Evolutionary conservation across 179 eudicot species (phyloP), one percentile per base, ranked within the genome.

Genomic region (Beta corolliflora): DNA sequence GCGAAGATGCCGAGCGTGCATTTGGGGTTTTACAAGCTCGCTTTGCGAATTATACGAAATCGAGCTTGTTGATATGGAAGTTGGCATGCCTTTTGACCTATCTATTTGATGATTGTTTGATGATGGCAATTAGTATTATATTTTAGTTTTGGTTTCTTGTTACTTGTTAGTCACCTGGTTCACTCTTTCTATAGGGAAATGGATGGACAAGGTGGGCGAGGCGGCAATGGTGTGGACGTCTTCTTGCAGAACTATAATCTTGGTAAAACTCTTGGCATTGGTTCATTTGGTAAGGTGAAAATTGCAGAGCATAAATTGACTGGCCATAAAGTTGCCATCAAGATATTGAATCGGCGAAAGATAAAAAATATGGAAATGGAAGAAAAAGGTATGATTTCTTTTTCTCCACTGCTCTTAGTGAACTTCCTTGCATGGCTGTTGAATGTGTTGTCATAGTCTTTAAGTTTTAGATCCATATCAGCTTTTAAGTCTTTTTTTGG

Each of bases 191-290:
- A 19, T 61, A 83, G 84, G 87, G 80, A 76, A 87, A 96, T 94
- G 98, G 99, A 94, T 84, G 93, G 97, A 84, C 83, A 90, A 13
- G 29, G 81, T 75, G 85, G 87, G 76, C 91, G 90, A 85, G 93
- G 91, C 31, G 89, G 89, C 58, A 76, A 80, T 44, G 81, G 88
- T 48, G 87, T 81, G 50, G 99, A 96, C 74, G 84, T 83, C 13
- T 89, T 83, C 77, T 84, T 92, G 56, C 87, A 90, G 58, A 95
- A 92, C 85, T 95, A 95, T 88, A 92, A 90, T 82, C 93, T 95
- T 80, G 99, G 99, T 83, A 95, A 94, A 87, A 95, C 99, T 48
- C 95, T 96, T 75, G 99, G 99, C 6, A 96, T 96, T 87, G 99
- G 99, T 77, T 96, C 99, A 14, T 96, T 96, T 88, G 98, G 98